A percentile compares a stretch with the other conserved stretches of the same genome.
These are phyloP conservation scores for Agaricales sp. DNA, from an alignment of 1,284 basidiomycete genomes.

Conservation along the genomic window DNA sequence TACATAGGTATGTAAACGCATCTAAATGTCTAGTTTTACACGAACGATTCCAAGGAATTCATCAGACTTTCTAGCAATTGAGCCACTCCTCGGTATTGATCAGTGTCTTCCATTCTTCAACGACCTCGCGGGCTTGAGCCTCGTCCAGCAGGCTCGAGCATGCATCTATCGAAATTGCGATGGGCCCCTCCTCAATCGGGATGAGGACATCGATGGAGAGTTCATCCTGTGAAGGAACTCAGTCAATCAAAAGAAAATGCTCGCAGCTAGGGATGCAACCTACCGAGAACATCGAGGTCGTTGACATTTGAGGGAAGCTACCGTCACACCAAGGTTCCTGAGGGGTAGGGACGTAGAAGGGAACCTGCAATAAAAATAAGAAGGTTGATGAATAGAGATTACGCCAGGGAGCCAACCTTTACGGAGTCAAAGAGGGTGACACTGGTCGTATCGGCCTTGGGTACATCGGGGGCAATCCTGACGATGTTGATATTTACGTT, in stretches of 20 bases:
- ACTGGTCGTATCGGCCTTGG: conserved; percentile 9
- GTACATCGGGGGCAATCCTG: conserved; percentile 19
- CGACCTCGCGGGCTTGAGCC: conserved; percentile 18
- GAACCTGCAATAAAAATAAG: conserved; percentile 15
- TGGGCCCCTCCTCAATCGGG: conserved; percentile 18
- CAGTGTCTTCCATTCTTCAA: conserved; percentile 17
- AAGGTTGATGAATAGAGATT: not conserved
- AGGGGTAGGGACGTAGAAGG: conserved; percentile 22
- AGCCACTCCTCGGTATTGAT: not conserved
- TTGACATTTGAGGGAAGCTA: conserved; percentile 16
- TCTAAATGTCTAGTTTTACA: not conserved
- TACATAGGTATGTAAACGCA: not conserved
- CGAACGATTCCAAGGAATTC: not conserved
- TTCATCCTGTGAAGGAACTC: conserved; percentile 25
- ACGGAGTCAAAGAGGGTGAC: conserved; percentile 2
- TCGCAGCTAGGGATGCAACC: too few relatives aligned
- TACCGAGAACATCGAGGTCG: not conserved
- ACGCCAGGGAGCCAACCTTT: not conserved
- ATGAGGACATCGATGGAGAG: conserved; percentile 32
- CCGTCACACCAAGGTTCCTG: conserved; percentile 9
- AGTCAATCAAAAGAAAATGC: too few relatives aligned
- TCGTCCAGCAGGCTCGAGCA: conserved; percentile 20
- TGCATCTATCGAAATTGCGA: conserved; percentile 33
- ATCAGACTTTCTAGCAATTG: not conserved
- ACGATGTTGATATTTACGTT: conserved; percentile 40